Evolutionary conservation across 495 filamentous ascomycete genomes (phyloP).

Genomic region (Symbiotaphrina buchneri): DNA sequence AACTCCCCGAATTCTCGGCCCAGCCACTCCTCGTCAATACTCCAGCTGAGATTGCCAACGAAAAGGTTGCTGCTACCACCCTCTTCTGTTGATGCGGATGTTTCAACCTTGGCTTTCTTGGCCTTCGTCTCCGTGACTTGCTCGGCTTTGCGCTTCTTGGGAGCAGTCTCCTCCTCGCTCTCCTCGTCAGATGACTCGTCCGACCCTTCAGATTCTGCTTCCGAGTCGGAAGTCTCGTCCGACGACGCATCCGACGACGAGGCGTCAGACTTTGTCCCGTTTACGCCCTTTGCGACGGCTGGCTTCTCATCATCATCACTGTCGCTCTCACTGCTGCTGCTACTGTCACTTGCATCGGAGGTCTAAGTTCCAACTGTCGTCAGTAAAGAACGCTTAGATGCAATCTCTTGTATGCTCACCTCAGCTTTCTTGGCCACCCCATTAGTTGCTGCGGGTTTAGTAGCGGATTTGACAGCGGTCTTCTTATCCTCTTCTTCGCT

Average conservation of each 20-base stretch:
- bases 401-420: too few species aligned
- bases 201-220: conserved; percentile 16
- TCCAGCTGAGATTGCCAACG: conserved; percentile 88
- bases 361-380: conserved; percentile 17
- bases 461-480: conserved; percentile 6
- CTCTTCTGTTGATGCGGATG: conserved; percentile 19
- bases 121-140: conserved; percentile 31
- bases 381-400: conserved; percentile 8
- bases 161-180: conserved; percentile 19
- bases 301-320: conserved; percentile 20
- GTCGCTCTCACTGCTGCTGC: conserved; percentile 22
- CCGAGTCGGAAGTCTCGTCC: conserved; percentile 4
- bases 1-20: conserved; percentile 66
- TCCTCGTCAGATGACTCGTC: conserved; percentile 24
- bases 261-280: conserved; percentile 14
- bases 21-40: conserved; percentile 80
- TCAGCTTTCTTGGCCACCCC: too few species aligned
- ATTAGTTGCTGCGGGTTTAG: neutral
- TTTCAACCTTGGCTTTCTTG: conserved; percentile 75
- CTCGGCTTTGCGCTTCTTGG: conserved; percentile 86
- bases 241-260: conserved; percentile 12
- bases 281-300: conserved; percentile 6
- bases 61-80: conserved; percentile 55
- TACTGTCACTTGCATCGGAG: conserved; percentile 1
- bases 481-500: conserved; percentile 6